A percentile compares a stretch with the other conserved stretches of the same genome.
Conservation (phyloP, 2,329 filamentous ascomycete genomes). For the Falciphora oryzae region DNA sequence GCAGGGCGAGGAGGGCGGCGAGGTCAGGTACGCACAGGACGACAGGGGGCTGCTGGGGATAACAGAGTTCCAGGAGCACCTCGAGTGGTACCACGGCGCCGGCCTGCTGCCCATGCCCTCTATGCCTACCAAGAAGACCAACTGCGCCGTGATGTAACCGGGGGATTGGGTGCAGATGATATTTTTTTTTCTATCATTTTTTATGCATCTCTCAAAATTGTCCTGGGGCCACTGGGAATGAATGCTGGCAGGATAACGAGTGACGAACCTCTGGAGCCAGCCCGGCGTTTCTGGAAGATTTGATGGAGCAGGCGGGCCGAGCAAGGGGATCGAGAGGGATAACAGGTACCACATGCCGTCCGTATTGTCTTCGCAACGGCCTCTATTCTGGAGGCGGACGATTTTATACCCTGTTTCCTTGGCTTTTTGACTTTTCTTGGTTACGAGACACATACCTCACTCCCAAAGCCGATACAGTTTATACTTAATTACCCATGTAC, state of each 20-base stretch:
- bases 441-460: background rate
- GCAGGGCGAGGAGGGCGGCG: constrained; percentile 46
- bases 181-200: constrained; percentile 9
- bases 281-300: background rate
- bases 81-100: constrained; percentile 50
- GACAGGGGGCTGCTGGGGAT: constrained; percentile 44
- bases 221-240: background rate
- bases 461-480: background rate
- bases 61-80: constrained; percentile 44
- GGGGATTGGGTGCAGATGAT: background rate
- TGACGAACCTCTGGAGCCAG: constrained; percentile 1
- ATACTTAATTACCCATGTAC: constrained; percentile 1
- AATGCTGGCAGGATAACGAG: background rate
- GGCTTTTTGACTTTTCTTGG: background rate
- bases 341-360: background rate
- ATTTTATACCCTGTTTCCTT: background rate
- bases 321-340: background rate
- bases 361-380: background rate
- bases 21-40: constrained; percentile 40
- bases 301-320: background rate
- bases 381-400: background rate
- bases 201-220: background rate
- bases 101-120: constrained; percentile 32
- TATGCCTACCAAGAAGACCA: constrained; percentile 27
- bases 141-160: constrained; percentile 29